Conservation (phyloP, 768 basidiomycete genomes). For the Tricholoma terreum region DNA sequence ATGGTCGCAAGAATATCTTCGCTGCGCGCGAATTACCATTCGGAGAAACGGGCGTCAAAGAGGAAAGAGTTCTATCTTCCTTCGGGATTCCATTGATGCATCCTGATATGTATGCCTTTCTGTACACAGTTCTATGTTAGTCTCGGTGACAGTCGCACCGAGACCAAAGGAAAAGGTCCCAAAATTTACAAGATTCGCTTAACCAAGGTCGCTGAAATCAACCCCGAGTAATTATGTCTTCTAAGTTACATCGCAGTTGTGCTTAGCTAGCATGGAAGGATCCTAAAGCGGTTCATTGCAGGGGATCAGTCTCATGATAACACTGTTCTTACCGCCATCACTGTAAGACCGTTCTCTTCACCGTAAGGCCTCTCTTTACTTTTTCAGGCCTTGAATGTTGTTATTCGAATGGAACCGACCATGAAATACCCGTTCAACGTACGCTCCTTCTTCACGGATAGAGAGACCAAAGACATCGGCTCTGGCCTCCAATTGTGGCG, state of each 20-base stretch:
- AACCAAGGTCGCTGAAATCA: conserved; percentile 55
- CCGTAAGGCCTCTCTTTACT: not conserved
- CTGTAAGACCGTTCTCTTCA: conserved; percentile 32
- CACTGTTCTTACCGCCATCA: conserved; percentile 61
- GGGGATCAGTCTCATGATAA: conserved; percentile 67
- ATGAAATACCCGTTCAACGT: conserved; percentile 66
- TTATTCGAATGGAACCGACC: conserved; percentile 67
- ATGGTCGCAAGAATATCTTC: conserved; percentile 77
- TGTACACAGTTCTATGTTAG: conserved; percentile 58
- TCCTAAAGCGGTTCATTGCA: conserved; percentile 53
- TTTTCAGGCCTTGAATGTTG: conserved; percentile 62
- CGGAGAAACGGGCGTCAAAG: conserved; percentile 45
- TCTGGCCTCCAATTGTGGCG: conserved; percentile 63
- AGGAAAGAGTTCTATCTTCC: conserved; percentile 35
- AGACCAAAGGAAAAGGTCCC: conserved; percentile 41
- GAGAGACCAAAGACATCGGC: conserved; percentile 48
- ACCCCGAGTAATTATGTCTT: conserved; percentile 40
- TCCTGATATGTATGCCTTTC: not conserved
- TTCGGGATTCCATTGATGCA: not conserved
- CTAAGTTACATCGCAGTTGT: not conserved
- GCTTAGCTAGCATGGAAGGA: conserved; percentile 34
- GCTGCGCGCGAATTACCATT: conserved; percentile 60
- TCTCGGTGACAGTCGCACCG: conserved; percentile 36
- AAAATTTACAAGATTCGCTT: conserved; percentile 67
- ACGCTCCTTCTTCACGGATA: conserved; percentile 67